Evolutionary conservation across 2,329 filamentous ascomycete genomes (phyloP), one percentile per base, ranked within the genome.

Genomic region (Endocalyx cinctus): DNA sequence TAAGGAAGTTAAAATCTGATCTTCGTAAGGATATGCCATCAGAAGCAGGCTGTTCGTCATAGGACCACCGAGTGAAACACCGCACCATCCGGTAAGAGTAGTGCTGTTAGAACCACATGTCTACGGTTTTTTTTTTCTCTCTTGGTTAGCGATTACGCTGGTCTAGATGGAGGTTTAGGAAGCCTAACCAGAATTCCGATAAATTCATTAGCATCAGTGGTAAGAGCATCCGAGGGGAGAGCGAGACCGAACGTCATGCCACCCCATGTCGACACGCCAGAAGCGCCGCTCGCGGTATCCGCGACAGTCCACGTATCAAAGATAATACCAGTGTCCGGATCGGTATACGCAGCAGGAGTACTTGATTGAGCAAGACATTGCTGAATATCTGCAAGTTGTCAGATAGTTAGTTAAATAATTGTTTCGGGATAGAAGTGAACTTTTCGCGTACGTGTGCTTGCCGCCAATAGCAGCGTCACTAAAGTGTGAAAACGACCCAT

Each of bases 21-120:
- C 61, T 14, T 69, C 63, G 41, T 72, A 63, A 4, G 75, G 69
- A 66, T 74, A 82, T 3, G 72, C 72, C 43, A 78, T 59, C 12
- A 82, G 58, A 33, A 82, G 67, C 4, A 82, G 59, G 23, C 68
- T 68, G 42, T 69, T 68, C 6, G 67, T 71, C 78, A 82, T 82
- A 30, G 63, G 60, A 5, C 70, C 69, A 8, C 67, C 70, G 33
- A 80, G 63, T 1, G 71, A 69, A 14, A 82, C 47, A 43, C 75
- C 75, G 47, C 74, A 72, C 72, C 72, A 81, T 12, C 76, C 77
- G 16, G 66, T 67, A 3, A 60, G 54, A 13, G 64, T 63, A 4
- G 62, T 59, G 29, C 62, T 60, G 25, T 62, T 62, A 10, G 66
- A 66, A 35, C 63, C 46, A 51, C 68, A 66, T 60, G 66, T 50